phyloP scores from a whole-genome alignment of 331 rosid genomes.

The Telfairia occidentalis region DNA sequence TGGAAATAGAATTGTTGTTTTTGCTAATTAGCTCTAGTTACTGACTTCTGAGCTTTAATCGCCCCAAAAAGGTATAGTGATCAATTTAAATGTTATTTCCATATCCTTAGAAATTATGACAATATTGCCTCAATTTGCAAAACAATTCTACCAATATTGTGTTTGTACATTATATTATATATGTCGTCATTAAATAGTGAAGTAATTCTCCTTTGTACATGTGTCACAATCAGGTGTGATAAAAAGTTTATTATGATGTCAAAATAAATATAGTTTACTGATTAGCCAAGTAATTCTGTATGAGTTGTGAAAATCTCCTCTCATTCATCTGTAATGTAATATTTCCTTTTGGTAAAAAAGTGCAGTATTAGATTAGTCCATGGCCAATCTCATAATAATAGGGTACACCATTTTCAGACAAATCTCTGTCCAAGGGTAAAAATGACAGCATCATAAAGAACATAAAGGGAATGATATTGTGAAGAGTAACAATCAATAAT shows the following conservation, averaged over 20 bases:
- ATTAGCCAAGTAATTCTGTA: not conserved
- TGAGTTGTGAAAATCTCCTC: no score
- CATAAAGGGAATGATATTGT: not conserved
- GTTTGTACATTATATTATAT: not conserved
- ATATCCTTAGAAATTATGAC: not conserved
- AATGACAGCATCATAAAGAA: not conserved
- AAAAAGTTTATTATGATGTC: not conserved
- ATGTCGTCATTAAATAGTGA: not conserved
- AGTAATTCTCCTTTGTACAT: not conserved
- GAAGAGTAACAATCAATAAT: not conserved
- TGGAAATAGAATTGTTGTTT: not conserved
- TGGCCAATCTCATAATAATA: not conserved
- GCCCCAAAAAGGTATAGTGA: not conserved
- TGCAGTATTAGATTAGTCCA: not conserved
- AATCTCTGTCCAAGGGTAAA: not conserved
- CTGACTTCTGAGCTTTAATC: not conserved
- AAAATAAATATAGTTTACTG: not conserved
- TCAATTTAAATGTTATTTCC: not conserved
- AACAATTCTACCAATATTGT: not conserved
- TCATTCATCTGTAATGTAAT: not conserved
- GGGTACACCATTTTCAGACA: not conserved
- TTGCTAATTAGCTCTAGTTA: not conserved
- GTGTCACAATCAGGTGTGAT: not conserved
- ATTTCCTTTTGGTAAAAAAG: not conserved
- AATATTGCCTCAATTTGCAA: not conserved